Conservation (phyloP, 1,139 yeast species). For the Spathaspora sp. region DNA sequence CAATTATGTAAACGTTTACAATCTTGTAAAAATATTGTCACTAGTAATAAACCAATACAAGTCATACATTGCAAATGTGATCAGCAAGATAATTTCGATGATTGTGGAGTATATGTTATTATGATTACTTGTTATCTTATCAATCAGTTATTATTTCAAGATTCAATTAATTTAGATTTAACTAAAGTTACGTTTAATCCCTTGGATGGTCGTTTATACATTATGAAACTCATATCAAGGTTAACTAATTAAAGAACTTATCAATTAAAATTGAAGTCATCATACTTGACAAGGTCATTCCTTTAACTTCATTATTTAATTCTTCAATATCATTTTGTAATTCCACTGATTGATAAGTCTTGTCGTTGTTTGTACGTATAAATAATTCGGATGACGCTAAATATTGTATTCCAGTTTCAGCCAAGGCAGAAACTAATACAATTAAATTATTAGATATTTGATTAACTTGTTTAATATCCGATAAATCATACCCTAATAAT, state of each 20-base stretch:
- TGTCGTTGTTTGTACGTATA: neutral
- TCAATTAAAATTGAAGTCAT: slow-evolving; percentile 28
- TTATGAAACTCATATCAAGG: slow-evolving; percentile 18
- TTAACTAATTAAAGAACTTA: slow-evolving; percentile 19
- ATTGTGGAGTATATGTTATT: slow-evolving; percentile 45
- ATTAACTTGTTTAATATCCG: slow-evolving; percentile 12
- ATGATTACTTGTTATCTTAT: slow-evolving; percentile 41
- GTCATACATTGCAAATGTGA: slow-evolving; percentile 33
- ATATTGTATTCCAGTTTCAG: slow-evolving; percentile 30
- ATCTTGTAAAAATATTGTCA: slow-evolving; percentile 21
- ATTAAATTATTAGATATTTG: slow-evolving; percentile 18
- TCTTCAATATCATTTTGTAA: slow-evolving; percentile 19
- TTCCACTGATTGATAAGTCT: neutral
- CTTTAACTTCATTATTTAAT: slow-evolving; percentile 21
- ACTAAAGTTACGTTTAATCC: slow-evolving; percentile 28
- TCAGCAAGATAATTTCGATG: slow-evolving; percentile 47
- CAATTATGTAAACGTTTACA: slow-evolving; percentile 26
- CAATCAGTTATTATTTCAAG: slow-evolving; percentile 21
- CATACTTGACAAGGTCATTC: slow-evolving; percentile 29
- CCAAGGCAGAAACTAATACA: slow-evolving; percentile 25
- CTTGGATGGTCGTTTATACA: slow-evolving; percentile 28
- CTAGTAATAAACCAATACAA: slow-evolving; percentile 18
- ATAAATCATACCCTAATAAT: slow-evolving; percentile 26
- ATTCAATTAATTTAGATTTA: slow-evolving; percentile 26
- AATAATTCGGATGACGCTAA: slow-evolving; percentile 12